Evolutionary conservation across 176 grass and related monocot species (phyloP).

Genomic region (Cymbopogon citratus): DNA sequence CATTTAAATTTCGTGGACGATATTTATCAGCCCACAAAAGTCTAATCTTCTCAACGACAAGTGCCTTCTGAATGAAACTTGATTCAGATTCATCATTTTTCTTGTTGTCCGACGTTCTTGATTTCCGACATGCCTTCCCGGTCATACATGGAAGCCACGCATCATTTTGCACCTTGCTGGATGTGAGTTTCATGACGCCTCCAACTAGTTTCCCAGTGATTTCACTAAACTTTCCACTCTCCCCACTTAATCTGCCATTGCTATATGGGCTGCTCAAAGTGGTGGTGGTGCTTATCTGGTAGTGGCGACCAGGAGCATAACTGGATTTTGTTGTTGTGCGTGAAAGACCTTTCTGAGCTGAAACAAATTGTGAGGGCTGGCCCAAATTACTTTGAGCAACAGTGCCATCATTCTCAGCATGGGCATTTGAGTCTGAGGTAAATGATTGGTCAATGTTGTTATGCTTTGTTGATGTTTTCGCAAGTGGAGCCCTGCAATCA

Average conservation of each 20-base stretch:
- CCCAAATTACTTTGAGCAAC: constrained; percentile 32
- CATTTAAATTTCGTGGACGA: constrained; percentile 38
- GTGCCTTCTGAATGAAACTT: constrained; percentile 54
- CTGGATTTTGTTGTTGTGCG: constrained; percentile 42
- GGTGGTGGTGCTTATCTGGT: constrained; percentile 24
- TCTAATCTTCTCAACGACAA: constrained; percentile 54
- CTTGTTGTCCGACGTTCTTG: constrained; percentile 21
- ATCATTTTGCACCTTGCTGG: constrained; percentile 55
- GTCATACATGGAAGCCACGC: constrained; percentile 57
- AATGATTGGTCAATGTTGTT: constrained; percentile 20
- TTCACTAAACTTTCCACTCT: constrained; percentile 57
- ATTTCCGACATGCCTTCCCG: constrained; percentile 46
- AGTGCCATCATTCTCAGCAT: constrained; percentile 7
- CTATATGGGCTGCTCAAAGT: constrained; percentile 32
- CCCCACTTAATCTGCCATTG: constrained; percentile 29
- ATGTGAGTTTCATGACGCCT: constrained; percentile 54
- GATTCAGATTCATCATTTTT: constrained; percentile 43
- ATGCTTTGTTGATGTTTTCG: constrained; percentile 34
- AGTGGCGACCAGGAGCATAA: constrained; percentile 29
- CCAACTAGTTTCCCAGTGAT: constrained; percentile 51
- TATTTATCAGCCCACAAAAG: constrained; percentile 73
- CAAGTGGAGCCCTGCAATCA: constrained; percentile 44
- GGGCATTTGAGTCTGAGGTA: constrained; percentile 14
- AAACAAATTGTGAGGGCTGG: constrained; percentile 30
- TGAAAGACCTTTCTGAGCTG: constrained; percentile 33